These are phyloP conservation scores for Solanum hybrid DNA, from an alignment of 305 asterid species.

Conservation along the genomic window DNA sequence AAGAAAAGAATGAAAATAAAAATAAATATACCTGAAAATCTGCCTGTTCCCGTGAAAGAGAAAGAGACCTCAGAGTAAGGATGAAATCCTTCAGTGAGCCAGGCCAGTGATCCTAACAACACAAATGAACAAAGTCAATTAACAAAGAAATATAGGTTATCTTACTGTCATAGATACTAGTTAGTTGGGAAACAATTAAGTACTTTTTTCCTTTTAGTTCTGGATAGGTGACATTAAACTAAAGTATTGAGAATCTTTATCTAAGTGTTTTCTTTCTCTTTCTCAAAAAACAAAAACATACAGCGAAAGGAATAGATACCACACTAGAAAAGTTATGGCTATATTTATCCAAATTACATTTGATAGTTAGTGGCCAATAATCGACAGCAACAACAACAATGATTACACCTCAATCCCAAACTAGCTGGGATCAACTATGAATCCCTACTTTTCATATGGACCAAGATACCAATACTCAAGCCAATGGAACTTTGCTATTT, in stretches of 20 bases:
- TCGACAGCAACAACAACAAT: too few relatives aligned
- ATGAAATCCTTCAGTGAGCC: constrained; percentile 65
- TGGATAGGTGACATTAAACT: neutral
- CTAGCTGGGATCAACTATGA: neutral
- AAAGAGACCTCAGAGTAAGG: constrained; percentile 41
- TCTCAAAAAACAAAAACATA: too few relatives aligned
- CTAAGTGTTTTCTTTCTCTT: too few relatives aligned
- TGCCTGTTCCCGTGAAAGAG: constrained; percentile 61
- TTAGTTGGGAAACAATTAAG: neutral
- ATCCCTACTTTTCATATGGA: neutral
- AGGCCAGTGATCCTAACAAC: constrained; percentile 79
- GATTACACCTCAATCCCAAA: neutral
- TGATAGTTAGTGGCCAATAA: neutral
- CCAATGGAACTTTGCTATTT: neutral
- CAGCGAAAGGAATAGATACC: neutral
- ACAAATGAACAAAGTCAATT: neutral
- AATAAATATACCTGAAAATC: constrained; percentile 47
- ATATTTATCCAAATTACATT: neutral
- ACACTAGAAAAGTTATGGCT: neutral
- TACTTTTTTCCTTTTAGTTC: neutral
- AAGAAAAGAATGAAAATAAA: neutral
- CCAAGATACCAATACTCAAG: neutral
- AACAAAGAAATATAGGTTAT: neutral
- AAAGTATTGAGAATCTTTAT: neutral
- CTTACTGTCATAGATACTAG: neutral